These are phyloP conservation scores for Intubia oerlemansii DNA, from an alignment of 2,329 filamentous ascomycete species.

Conservation along the genomic window DNA sequence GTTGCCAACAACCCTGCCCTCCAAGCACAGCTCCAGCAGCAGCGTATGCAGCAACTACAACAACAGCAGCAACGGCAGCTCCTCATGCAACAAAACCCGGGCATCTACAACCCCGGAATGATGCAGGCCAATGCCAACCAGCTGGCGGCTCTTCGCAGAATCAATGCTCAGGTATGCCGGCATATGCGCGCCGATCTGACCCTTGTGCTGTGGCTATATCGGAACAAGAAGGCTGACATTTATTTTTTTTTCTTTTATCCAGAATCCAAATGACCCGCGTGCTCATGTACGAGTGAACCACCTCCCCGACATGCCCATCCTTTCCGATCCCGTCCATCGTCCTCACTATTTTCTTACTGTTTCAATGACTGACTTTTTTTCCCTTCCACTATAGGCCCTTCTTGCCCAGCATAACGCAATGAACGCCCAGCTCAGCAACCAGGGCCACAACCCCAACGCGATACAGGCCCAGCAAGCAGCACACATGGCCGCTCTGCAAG, in stretches of 20 bases:
- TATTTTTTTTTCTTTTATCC: too few species aligned
- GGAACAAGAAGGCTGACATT: too few species aligned
- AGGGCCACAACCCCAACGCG: conserved; percentile 12
- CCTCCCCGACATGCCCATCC: too few species aligned
- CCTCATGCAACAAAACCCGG: conserved; percentile 23
- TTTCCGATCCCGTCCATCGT: too few species aligned
- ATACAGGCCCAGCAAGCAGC: conserved; percentile 10
- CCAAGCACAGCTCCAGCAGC: conserved; percentile 26
- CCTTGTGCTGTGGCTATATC: too few species aligned
- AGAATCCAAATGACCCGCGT: conserved; percentile 5
- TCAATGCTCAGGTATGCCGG: conserved; percentile 4
- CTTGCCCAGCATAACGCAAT: conserved; percentile 25
- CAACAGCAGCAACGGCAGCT: conserved; percentile 20
- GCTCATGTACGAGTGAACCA: conserved; percentile 9
- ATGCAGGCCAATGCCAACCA: conserved; percentile 23
- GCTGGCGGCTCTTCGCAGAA: conserved; percentile 17
- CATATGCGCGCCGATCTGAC: too few species aligned
- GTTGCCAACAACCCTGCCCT: conserved; percentile 13
- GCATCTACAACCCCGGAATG: conserved; percentile 30
- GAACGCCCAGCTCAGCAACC: conserved; percentile 21
- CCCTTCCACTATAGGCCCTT: conserved; percentile 14
- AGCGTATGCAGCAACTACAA: conserved; percentile 29
- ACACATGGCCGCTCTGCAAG: conserved; percentile 13
- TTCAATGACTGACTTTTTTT: too few species aligned
- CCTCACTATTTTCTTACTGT: too few species aligned